phyloP scores from a whole-genome alignment of 2,329 filamentous ascomycete species.

The Ambrosiella cleistominuta region DNA sequence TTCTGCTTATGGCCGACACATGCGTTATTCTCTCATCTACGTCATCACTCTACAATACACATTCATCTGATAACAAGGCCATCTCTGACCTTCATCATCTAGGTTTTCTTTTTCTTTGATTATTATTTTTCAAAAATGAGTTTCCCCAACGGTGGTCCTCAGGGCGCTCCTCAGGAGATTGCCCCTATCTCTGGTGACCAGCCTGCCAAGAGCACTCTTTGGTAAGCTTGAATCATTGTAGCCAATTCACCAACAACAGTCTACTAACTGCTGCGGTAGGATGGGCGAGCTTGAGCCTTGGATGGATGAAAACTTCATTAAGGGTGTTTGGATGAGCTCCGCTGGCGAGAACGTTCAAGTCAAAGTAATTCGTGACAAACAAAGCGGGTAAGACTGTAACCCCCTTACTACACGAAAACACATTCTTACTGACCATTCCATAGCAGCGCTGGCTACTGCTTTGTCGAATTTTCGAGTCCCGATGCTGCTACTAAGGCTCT shows the following conservation, averaged over 20 bases:
- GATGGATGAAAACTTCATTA: slow-evolving; percentile 99
- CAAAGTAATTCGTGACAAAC: slow-evolving; percentile 99
- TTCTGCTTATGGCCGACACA: no score
- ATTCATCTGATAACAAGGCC: neutral
- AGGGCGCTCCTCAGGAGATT: slow-evolving; percentile 18
- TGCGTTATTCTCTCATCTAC: no score
- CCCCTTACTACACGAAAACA: neutral
- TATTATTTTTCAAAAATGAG: slow-evolving; percentile 13
- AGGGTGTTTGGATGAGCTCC: slow-evolving; percentile 73
- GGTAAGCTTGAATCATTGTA: slow-evolving; percentile 23
- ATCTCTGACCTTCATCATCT: neutral
- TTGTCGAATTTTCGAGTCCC: slow-evolving; percentile 75
- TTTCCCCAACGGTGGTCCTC: slow-evolving; percentile 13
- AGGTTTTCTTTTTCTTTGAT: neutral
- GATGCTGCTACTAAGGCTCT: slow-evolving; percentile 84
- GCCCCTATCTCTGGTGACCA: slow-evolving; percentile 22
- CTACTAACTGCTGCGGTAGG: slow-evolving; percentile 32
- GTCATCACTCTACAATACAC: no score
- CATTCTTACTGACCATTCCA: slow-evolving; percentile 14
- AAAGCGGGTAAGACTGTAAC: slow-evolving; percentile 57
- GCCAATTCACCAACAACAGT: neutral
- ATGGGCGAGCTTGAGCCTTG: slow-evolving; percentile 98
- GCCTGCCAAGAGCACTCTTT: slow-evolving; percentile 39
- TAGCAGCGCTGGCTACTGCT: slow-evolving; percentile 86
- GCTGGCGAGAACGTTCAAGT: slow-evolving; percentile 92